These are phyloP conservation scores for Aurinia saxatilis DNA, from an alignment of 345 rosid genomes.

Conservation along the genomic window DNA sequence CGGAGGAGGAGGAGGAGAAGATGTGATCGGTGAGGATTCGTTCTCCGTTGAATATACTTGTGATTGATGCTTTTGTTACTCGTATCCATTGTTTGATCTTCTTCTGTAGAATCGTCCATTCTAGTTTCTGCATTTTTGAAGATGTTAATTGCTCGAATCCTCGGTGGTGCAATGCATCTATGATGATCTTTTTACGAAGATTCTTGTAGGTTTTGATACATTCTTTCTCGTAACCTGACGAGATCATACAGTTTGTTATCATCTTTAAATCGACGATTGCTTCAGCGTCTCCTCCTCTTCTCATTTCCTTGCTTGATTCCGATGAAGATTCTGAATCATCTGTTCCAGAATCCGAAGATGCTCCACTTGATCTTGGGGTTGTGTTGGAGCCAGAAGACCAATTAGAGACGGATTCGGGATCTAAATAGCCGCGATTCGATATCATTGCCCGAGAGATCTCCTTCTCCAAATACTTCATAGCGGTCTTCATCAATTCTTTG, in stretches of 20 bases:
- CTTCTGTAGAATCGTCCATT: conserved; percentile 56
- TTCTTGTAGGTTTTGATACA: conserved; percentile 57
- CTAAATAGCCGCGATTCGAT: conserved; percentile 31
- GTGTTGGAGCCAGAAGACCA: conserved; percentile 23
- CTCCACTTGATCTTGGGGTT: neutral
- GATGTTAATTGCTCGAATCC: conserved; percentile 47
- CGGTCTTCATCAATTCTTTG: conserved; percentile 46
- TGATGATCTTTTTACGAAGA: conserved; percentile 48
- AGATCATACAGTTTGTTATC: conserved; percentile 70
- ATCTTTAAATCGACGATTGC: conserved; percentile 49
- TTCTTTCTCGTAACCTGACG: conserved; percentile 59
- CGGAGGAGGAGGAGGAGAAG: conserved; percentile 46
- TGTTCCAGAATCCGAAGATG: conserved; percentile 10
- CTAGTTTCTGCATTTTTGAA: conserved; percentile 50
- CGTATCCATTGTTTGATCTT: conserved; percentile 53
- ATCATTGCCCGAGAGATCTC: conserved; percentile 55
- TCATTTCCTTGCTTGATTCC: neutral
- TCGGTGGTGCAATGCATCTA: conserved; percentile 44
- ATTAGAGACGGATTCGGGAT: conserved; percentile 40
- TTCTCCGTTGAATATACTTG: conserved; percentile 57
- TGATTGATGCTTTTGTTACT: conserved; percentile 41
- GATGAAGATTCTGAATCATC: conserved; percentile 11
- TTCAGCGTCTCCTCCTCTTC: conserved; percentile 17
- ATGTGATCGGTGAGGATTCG: conserved; percentile 61
- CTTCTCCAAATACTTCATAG: conserved; percentile 54